Base-by-base conservation (phyloP, 2,329 filamentous ascomycete species). In the Exophiala spinifera region DNA sequence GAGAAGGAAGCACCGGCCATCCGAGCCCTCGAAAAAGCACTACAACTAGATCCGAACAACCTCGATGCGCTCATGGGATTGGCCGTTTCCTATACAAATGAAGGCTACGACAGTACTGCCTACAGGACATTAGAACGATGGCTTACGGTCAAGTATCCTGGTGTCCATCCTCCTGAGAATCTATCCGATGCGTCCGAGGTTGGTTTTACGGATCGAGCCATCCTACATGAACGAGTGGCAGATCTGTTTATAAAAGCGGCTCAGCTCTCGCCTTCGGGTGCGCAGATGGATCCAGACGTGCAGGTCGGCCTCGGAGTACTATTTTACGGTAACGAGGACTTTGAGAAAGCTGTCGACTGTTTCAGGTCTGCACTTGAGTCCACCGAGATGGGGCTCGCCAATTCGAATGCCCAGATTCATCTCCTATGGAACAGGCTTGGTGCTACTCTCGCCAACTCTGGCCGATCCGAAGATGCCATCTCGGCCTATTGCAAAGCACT, bases 1-100 rank as follows among this genome's bases (percentile, higher is more conserved):
- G 94, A 99, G 72, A 99, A 99, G 75, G 94, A 99, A 72, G 88
- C 90, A 7, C 92, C 94, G 0, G 94, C 94, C 2, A 96, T 99
- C 61, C 86, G 94, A 31, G 94, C 94, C 2, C 78, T 97, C 56
- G 92, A 97, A 72, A 88, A 94, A 69, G 91, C 92, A 1, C 75
- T 96, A 60, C 92, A 91, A 71, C 78, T 94, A 23, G 91, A 97
- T 65, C 86, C 91, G 0, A 86, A 84, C 65, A 96, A 96, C 68
- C 80, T 95, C 17, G 83, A 89, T 56, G 92, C 91, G 0, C 80
- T 99, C 43, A 97, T 99, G 92, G 91, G 90, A 1, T 77, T 99
- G 49, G 91, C 92, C 13, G 92, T 99, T 17, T 95, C 89, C 4
- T 99, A 99, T 73, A 99, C 94, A 45, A 99, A 99, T 74, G 94